Base-by-base conservation (phyloP, 2,329 filamentous ascomycete genomes). In the Sclerotinia sclerotiorum region DNA sequence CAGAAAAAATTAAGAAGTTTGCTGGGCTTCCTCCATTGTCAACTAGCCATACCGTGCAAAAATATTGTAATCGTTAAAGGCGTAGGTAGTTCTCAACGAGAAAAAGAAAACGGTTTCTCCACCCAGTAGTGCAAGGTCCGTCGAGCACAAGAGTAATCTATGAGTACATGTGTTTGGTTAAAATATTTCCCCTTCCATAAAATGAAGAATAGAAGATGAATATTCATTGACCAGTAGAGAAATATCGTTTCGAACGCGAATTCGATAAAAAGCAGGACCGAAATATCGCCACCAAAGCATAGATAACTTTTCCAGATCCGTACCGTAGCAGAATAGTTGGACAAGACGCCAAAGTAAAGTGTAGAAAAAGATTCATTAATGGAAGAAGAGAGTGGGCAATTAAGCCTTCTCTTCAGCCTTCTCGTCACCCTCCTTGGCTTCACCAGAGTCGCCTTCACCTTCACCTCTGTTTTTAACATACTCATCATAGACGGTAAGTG, bases 401-500 rank as follows among this genome's bases (percentile, higher is more conserved):
- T 82, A 84, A 78, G 82, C 82, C 80, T 85, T 86, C 72, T 84
- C 82, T 75, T 83, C 82, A 56, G 77, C 78, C 76, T 82, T 81
- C 75, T 84, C 82, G 73, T 68, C 61, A 55, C 82, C 87, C 84
- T 67, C 65, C 78, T 83, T 81, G 61, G 76, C 77, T 72, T 82
- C 81, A 65, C 71, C 74, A 62, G 70, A 71, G 61, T 80, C 81
- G 48, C 72, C 78, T n/a, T 72, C 75, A 32, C 74, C 74, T 48
- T 72, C 76, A 68, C 76, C 76, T 70, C 77, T 77, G 72, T 75
- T 78, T 89, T 98, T 98, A 83, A 98, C 90, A 81, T 99, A 99
- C 82, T 99, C 95, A 78, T 99, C 93, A 80, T 98, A 99, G 76
- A 99, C 95, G 75, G 88, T 92, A 79, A 99, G 90, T 74, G 95